Evolutionary conservation across 257 asterid species (phyloP), one percentile per base, ranked within the genome.

Genomic region (Penstemon newberryi): DNA sequence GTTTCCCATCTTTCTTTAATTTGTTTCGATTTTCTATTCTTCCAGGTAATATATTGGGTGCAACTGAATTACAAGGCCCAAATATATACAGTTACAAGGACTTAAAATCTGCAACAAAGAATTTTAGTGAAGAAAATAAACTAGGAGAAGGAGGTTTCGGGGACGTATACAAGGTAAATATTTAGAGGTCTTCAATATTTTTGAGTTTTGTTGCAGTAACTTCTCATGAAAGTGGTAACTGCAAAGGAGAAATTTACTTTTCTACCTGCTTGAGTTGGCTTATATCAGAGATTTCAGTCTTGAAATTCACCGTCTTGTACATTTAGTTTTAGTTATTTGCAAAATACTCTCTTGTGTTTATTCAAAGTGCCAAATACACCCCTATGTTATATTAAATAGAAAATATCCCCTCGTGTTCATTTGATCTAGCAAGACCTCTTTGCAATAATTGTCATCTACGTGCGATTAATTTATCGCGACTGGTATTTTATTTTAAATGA

Each of bases 71-170:
- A 51, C 94, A 84, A 83, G 91, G 96, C n/a, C 97, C 97, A 11
- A 83, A 70, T 50, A 60, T 56, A 19, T 91, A 83, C 77, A 73
- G 67, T 12, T 87, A 81, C 78, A 89, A 81, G 70, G 91, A 87
- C 71, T 66, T 91, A 72, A 89, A 80, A 76, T 50, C 74, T 40
- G 92, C 96, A 39, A 89, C 97, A 3, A 75, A 76, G 47, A 75
- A 83, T 76, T 89, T 91, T 62, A 84, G 84, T 8, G 85, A 85
- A 71, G 91, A 85, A 65, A 79, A 77, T 61, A 91, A 91, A 55
- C 84, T 91, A 3, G 97, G 97, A 41, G 93, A 82, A 77, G 96
- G 97, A 4, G 90, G 87, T 49, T 91, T 87, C 63, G 96, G 98
- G n/a, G 89, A 73, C 66, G 95, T 89, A 8, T 91, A 77, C 83